Evolutionary conservation across 2,329 filamentous ascomycete species (phyloP), one percentile per base, ranked within the genome.

Genomic region (Ascochyta viciae-villosae): DNA sequence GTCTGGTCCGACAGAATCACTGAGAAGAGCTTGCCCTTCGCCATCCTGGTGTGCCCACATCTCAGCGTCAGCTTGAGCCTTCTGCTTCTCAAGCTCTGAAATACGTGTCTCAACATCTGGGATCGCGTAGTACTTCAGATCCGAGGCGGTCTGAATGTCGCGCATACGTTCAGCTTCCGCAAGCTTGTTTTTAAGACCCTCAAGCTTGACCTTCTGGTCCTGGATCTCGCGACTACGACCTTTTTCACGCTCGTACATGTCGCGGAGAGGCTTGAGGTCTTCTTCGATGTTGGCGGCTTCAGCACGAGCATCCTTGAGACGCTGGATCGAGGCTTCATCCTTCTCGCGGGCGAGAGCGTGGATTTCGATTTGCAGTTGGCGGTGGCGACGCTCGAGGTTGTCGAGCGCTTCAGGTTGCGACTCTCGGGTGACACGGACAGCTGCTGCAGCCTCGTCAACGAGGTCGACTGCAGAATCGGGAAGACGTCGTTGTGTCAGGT

Each of bases 401-500:
- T 99, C 95, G 48, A 99, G 90, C 29, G 93, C 88, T 79, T 99
- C 95, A 3, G 95, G 95, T 69, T 98, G 93, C 1, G 95, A 99
- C 78, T 99, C 95, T 65, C 95, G 87, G 31, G 93, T 92, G 24
- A 99, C 96, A 53, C 92, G 87, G 57, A 99, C 95, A n/a, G 95
- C 95, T 1, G 95, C 94, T 0, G 95, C 93, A 34, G 95, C 95
- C 76, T 99, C 95, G 69, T 99, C 95, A 58, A 99, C 90, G 43
- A 99, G 82, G 74, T 99, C 95, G 58, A 99, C 96, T 22, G 95
- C 95, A 3, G 95, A 99, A 76, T 99, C 95, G 3, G 95, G 95
- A 61, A 99, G 86, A 72, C 95, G 87, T 65, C 95, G 86, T 45
- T 89, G 88, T 1, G 95, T 99, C 50, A 99, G 87, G 69, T 99